These are phyloP conservation scores for Penicillium hesseltinei DNA, from an alignment of 2,329 filamentous ascomycete species.

Conservation along the genomic window DNA sequence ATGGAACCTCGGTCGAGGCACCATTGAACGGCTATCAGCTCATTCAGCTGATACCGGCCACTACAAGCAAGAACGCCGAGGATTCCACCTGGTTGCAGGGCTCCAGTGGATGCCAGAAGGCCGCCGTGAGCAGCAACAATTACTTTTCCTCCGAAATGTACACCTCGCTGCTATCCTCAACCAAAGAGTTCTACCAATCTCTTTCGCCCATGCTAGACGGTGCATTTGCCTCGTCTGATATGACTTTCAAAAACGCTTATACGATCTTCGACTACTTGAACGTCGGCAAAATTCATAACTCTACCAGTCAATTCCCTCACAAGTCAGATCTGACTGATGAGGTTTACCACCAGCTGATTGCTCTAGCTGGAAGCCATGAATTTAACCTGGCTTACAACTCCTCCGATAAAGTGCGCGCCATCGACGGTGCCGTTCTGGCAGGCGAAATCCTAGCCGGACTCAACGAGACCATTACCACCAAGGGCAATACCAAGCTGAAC, in stretches of 20 bases:
- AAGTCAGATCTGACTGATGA: constrained; percentile 58
- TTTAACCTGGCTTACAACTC: constrained; percentile 79
- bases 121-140: constrained; percentile 57
- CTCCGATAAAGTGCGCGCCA: constrained; percentile 47
- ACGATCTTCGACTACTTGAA: constrained; percentile 65
- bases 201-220: constrained; percentile 53
- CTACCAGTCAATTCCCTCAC: constrained; percentile 56
- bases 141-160: constrained; percentile 57
- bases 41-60: constrained; percentile 67
- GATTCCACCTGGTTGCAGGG: constrained; percentile 59
- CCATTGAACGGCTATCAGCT: constrained; percentile 82
- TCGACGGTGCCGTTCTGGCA: constrained; percentile 62
- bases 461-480: constrained; percentile 40
- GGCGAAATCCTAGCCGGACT: constrained; percentile 57
- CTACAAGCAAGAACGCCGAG: constrained; percentile 59
- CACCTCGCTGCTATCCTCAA: constrained; percentile 47
- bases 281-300: constrained; percentile 62
- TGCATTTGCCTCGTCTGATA: constrained; percentile 49
- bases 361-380: constrained; percentile 77
- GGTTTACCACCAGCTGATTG: constrained; percentile 62
- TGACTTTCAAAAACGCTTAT: constrained; percentile 63
- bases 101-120: constrained; percentile 55
- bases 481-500: constrained; percentile 42
- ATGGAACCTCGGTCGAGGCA: constrained; percentile 63
- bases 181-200: constrained; percentile 53